A percentile compares a stretch with the other conserved stretches of the same genome.
Evolutionary conservation across 2,329 filamentous ascomycete species (phyloP).

Genomic region (Coniochaeta hoffmannii): DNA sequence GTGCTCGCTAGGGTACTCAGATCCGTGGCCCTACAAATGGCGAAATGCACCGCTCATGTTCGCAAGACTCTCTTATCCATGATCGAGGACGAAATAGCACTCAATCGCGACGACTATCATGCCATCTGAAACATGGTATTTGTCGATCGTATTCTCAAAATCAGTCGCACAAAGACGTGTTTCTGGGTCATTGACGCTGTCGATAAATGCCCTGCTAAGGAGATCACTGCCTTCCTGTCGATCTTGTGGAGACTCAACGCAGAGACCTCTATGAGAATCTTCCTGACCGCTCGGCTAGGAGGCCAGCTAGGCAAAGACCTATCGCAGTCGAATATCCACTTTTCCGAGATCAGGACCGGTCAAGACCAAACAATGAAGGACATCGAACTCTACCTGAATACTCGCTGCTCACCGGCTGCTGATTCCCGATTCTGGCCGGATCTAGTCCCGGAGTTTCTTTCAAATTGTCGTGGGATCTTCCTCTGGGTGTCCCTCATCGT

Average conservation of each 20-base stretch:
- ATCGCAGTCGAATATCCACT: constrained; percentile 10
- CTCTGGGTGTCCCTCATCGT: constrained; percentile 17
- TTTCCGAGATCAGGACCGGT: constrained; percentile 1
- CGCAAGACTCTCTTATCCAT: constrained; percentile 11
- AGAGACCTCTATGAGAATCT: constrained; percentile 11
- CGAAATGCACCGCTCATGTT: constrained; percentile 12
- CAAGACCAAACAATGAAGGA: constrained; percentile 9
- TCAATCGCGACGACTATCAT: constrained; percentile 12
- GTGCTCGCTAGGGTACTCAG: constrained; percentile 9
- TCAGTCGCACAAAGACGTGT: constrained; percentile 9
- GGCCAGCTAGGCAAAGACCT: constrained; percentile 10
- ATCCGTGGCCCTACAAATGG: constrained; percentile 17
- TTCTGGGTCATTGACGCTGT: constrained; percentile 18
- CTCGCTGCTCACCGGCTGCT: constrained; percentile 1
- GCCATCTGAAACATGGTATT: constrained; percentile 16
- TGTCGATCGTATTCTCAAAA: constrained; percentile 12
- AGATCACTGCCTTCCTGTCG: constrained; percentile 6
- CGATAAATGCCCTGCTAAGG: constrained; percentile 12
- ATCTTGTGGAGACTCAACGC: constrained; percentile 12
- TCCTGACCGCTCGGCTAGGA: constrained; percentile 16
- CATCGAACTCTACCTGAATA: constrained; percentile 12
- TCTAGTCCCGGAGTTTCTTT: constrained; percentile 13
- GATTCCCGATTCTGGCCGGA: constrained; percentile 2
- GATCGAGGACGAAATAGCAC: constrained; percentile 8
- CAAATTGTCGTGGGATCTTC: constrained; percentile 17